A percentile compares a stretch with the other conserved stretches of the same genome.
Conservation (phyloP, 176 grass and related monocot species). For the Cenchrus purpureus region DNA sequence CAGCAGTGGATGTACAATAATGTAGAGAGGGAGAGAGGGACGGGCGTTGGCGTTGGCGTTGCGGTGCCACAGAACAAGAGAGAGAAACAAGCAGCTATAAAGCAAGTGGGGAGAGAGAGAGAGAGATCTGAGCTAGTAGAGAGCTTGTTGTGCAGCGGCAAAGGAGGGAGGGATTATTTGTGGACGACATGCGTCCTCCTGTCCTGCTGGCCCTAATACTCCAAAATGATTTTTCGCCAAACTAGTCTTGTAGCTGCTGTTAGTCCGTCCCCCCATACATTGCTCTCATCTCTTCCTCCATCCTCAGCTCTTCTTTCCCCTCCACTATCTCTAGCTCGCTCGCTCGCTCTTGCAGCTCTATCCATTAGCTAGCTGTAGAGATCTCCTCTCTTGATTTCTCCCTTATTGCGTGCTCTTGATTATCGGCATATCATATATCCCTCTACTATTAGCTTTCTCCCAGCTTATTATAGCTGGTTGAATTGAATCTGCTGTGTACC, state of each 20-base stretch:
- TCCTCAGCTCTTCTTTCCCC: neutral
- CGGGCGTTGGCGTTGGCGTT: neutral
- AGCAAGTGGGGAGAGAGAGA: conserved; percentile 17
- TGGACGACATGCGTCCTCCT: conserved; percentile 71
- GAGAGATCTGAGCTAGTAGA: conserved; percentile 32
- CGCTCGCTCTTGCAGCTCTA: neutral
- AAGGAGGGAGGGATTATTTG: conserved; percentile 36
- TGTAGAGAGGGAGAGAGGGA: conserved; percentile 39
- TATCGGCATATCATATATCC: too few species aligned
- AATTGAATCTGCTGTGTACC: too few species aligned
- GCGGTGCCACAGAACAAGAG: conserved; percentile 35
- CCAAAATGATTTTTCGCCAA: conserved; percentile 48
- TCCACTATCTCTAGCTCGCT: neutral
- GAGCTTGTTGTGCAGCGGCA: too few species aligned
- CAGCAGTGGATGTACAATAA: conserved; percentile 28
- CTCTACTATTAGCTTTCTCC: too few species aligned
- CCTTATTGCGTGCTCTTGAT: too few species aligned
- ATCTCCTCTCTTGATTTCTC: too few species aligned
- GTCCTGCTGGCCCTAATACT: conserved; percentile 47
- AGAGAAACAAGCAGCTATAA: conserved; percentile 3
- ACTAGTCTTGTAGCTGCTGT: conserved; percentile 2
- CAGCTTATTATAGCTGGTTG: too few species aligned
- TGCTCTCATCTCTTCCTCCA: conserved; percentile 8
- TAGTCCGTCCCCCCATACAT: neutral
- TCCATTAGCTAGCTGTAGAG: neutral